Percentiles rank a stretch among this genome's conserved stretches.
These are phyloP conservation scores for Tylopilus sp. DNA, from an alignment of 768 basidiomycete genomes.

Conservation along the genomic window DNA sequence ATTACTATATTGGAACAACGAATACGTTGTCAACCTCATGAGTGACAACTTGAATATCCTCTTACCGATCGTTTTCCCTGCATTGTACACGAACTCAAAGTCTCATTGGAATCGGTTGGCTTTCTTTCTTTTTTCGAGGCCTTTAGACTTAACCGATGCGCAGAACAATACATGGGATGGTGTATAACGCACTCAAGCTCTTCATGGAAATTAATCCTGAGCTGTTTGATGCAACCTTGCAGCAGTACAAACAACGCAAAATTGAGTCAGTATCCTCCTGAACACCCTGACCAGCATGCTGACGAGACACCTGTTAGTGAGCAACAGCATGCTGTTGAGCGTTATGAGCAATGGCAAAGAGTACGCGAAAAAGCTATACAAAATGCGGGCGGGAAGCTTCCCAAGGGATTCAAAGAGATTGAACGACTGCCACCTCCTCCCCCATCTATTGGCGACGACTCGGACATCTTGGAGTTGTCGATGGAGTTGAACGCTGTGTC, in stretches of 20 bases:
- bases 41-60: conserved; percentile 88
- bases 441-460: conserved; percentile 73
- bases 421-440: conserved; percentile 74
- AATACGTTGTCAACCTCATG: conserved; percentile 99
- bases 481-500: conserved; percentile 86
- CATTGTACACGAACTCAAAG: conserved; percentile 92
- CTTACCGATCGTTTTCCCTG: conserved; percentile 95
- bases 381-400: conserved; percentile 70
- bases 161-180: conserved; percentile 98
- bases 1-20: conserved; percentile 98
- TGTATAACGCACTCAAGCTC: conserved; percentile 95
- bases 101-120: conserved; percentile 97
- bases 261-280: conserved; percentile 58
- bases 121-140: background rate
- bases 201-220: conserved; percentile 99
- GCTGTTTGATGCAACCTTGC: conserved; percentile 90
- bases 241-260: conserved; percentile 87
- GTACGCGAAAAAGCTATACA: conserved; percentile 72
- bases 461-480: conserved; percentile 83
- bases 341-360: conserved; percentile 89
- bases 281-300: background rate
- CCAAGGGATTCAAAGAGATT: conserved; percentile 65
- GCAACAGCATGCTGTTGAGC: conserved; percentile 76
- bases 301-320: conserved; percentile 51
- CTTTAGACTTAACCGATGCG: conserved; percentile 5